Percentiles rank a stretch among this genome's conserved stretches.
Evolutionary conservation across 306 rosid genomes (phyloP).

Genomic region (Sicyos edulis): DNA sequence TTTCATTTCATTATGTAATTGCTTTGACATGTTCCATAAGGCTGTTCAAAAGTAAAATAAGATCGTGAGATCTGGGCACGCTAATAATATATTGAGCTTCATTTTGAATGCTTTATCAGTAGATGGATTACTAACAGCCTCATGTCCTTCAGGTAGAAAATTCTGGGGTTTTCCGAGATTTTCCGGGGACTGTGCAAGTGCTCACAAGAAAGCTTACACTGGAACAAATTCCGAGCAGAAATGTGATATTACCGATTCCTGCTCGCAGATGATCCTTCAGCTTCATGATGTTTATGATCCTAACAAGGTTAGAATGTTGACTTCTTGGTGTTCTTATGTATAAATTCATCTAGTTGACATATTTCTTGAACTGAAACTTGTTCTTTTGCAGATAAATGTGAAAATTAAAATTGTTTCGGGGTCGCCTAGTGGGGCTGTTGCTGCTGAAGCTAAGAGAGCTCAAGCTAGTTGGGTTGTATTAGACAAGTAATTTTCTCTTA

Average conservation of each 20-base stretch:
- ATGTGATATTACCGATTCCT: constrained; percentile 72
- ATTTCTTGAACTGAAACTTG: constrained; percentile 3
- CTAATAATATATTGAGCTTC: not conserved
- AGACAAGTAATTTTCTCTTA: constrained; percentile 70
- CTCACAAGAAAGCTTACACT: constrained; percentile 51
- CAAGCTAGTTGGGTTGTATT: constrained; percentile 88
- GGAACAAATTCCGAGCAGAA: constrained; percentile 71
- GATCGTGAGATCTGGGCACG: not conserved
- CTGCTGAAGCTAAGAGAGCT: constrained; percentile 83
- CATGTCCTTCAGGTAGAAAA: constrained; percentile 51
- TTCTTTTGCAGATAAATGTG: constrained; percentile 66
- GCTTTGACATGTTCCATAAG: not conserved
- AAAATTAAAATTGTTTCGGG: constrained; percentile 84
- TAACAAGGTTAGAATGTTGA: constrained; percentile 51
- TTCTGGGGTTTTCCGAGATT: constrained; percentile 91
- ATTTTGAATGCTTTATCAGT: not conserved
- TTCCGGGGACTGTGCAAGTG: constrained; percentile 92
- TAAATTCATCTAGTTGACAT: constrained; percentile 16
- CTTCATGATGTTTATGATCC: constrained; percentile 96
- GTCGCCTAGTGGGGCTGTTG: constrained; percentile 89
- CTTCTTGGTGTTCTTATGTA: constrained; percentile 10
- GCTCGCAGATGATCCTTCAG: constrained; percentile 98
- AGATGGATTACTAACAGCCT: not conserved
- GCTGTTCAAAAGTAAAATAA: not conserved
- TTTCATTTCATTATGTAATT: not conserved